Evolutionary conservation across 208 protist species (phyloP), one percentile per base, ranked within the genome.

Genomic region (Acanthamoeba rhysodes): DNA sequence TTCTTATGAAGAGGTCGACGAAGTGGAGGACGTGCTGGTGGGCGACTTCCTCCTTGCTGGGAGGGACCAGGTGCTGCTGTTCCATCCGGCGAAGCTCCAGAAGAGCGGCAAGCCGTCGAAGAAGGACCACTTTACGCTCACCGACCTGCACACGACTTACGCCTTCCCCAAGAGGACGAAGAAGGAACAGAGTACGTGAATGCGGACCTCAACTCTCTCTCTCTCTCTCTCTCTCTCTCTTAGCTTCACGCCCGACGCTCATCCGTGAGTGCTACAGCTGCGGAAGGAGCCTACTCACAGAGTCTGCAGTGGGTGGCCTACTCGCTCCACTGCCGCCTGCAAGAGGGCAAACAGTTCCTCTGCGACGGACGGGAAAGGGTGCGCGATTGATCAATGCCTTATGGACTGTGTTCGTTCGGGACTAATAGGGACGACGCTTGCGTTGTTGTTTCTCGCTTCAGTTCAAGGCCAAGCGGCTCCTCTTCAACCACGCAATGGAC

Each of bases 101-200:
- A 88, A 55, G 27, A 64, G 4, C 50, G 80, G 80, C 53, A 88
- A 88, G 53, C 50, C 80, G 16, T 64, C 80, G 24, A 88, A 88
- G 80, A 57, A 64, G 48, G 80, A 88, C 50, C 80, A 64, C 80
- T 88, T 88, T 20, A 88, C 80, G 10, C 80, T 88, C 53, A 88
- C 80, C 1, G 80, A 88, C n/a, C 53, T 88, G 50, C 27, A 6
- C 45, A 55, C 50, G 12, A 64, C 53, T 48, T 88, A 66, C n/a
- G 27, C 80, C n/a, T 88, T 57, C 12, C 80, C 80, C 45, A 88
- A 41, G 66, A 66, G 1, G 16, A 57, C 53, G 53, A 57, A 74
- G 66, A 34, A 34, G 37, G 70, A 78, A 24, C 70, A 41, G 18
- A 24, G 70, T 78, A 78, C 37, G 68, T n/a, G 32, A 74, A 34